Base-by-base conservation (phyloP, 257 asterid species). In the Verbena officinalis region DNA sequence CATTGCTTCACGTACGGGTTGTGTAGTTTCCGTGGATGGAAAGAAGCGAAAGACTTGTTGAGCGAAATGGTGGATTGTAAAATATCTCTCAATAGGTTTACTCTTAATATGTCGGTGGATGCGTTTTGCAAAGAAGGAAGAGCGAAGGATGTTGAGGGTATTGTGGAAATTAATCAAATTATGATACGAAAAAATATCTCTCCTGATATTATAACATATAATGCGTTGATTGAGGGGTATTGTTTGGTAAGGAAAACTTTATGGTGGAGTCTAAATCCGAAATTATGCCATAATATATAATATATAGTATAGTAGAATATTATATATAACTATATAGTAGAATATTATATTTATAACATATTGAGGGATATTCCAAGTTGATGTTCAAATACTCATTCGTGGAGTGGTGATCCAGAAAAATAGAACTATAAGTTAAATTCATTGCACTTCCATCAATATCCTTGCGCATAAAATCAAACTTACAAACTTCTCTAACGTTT, bases 91-190 rank as follows among this genome's bases (percentile, higher is more conserved):
- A 23, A 50, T 38, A 4, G 17, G 4, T 2, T 33, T 11, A 48
- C 70, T 31, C 51, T 8, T 14, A 51, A 5, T 16, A 13, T n/a
- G 3, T 19, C 51, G 17, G 30, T 62, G 38, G 45, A 27, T 45
- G 17, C 30, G 1, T 49, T 49, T 9, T 17, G 55, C 50, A 43
- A 43, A 19, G 19, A 14, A 36, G 42, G 64, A 27, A 42, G 24
- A 48, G 31, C 52, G 39, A 55, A 53, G 24, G 75, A 70, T 50
- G 69, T 69, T 31, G 75, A 70, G 69, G 63, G 40, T 40, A 22
- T 70, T 62, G 20, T 60, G 69, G 64, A n/a, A n/a, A n/a, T n/a
- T n/a, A n/a, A n/a, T n/a, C n/a, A 52, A 40, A 52, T 61, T 11
- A 70, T 70, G 75, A 4, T 40, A 13, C 49, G 7, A 20, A 7